A percentile compares a stretch with the other conserved stretches of the same genome.
Conservation (phyloP, 2,329 filamentous ascomycete genomes). For the Leptographium radiaticola region DNA sequence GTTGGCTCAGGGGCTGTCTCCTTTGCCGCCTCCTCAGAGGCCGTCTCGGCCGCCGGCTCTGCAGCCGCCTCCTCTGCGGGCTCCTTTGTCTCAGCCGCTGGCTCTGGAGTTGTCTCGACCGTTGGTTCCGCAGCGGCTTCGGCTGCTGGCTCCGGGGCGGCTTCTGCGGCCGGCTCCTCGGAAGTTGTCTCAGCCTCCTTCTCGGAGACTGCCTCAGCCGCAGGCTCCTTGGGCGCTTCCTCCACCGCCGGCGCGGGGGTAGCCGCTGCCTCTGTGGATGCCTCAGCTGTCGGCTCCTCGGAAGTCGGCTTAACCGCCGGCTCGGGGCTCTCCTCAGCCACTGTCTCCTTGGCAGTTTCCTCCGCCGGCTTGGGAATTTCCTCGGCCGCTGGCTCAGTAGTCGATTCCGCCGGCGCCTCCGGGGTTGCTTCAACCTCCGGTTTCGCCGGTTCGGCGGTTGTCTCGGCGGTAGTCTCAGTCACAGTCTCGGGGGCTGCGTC, state of each 20-base stretch:
- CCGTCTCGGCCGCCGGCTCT: not conserved
- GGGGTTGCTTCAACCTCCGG: too few species aligned
- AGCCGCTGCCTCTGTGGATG: not conserved
- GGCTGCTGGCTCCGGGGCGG: not conserved
- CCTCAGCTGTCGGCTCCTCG: not conserved
- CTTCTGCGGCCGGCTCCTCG: not conserved
- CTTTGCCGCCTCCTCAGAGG: too few species aligned
- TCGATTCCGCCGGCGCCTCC: not conserved
- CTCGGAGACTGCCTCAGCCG: too few species aligned
- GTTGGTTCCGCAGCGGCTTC: not conserved
- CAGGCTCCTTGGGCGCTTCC: too few species aligned
- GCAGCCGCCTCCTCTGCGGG: not conserved
- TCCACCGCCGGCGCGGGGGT: too few species aligned
- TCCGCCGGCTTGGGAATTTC: too few species aligned
- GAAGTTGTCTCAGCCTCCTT: conserved; percentile 5
- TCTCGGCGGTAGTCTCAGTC: not conserved
- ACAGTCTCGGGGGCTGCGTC: not conserved
- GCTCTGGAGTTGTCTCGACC: too few species aligned
- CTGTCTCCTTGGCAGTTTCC: too few species aligned
- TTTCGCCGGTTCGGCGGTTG: not conserved
- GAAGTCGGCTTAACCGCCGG: too few species aligned
- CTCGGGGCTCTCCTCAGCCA: not conserved
- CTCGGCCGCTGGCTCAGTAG: not conserved
- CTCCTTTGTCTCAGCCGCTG: not conserved
- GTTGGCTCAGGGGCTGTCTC: too few species aligned